Conservation (phyloP, 495 filamentous ascomycete genomes). For the Penicillium turbatum region DNA sequence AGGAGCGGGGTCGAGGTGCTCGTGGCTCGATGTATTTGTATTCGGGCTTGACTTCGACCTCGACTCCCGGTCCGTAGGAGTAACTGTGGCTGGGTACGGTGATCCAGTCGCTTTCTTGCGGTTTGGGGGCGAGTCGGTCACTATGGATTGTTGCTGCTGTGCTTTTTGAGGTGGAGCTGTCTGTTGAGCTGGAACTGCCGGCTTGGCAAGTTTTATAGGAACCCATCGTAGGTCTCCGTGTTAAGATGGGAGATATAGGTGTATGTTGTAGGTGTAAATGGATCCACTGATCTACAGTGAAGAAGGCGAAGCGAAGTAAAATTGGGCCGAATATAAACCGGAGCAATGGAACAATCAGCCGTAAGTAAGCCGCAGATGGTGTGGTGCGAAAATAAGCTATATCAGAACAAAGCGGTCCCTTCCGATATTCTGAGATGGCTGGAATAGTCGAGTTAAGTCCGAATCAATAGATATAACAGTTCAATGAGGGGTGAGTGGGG, state of each 20-base stretch:
- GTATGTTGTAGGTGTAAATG: neutral
- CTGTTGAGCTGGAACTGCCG: constrained; percentile 55
- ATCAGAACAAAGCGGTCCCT: constrained; percentile 1
- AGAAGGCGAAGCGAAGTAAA: neutral
- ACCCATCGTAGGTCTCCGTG: constrained; percentile 23
- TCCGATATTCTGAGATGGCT: neutral
- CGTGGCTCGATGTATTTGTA: neutral
- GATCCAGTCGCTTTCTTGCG: neutral
- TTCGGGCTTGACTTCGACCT: constrained; percentile 33
- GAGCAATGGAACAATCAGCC: neutral
- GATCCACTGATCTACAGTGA: neutral
- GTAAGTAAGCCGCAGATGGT: constrained; percentile 5
- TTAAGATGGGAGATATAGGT: neutral
- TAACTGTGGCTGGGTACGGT: neutral
- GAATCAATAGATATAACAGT: neutral
- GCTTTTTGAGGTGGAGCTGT: constrained; percentile 55
- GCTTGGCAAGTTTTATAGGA: constrained; percentile 34
- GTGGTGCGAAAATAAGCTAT: constrained; percentile 2
- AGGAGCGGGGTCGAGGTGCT: constrained; percentile 50
- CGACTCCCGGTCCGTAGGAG: constrained; percentile 31
- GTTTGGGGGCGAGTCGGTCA: neutral
- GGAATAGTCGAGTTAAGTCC: neutral
- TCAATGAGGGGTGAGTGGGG: constrained; percentile 1
- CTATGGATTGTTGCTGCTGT: constrained; percentile 59
- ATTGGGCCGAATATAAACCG: neutral